Percentiles rank a stretch among this genome's conserved stretches.
These are phyloP conservation scores for Trichoderma sp. DNA, from an alignment of 2,329 filamentous ascomycete species.

Conservation along the genomic window DNA sequence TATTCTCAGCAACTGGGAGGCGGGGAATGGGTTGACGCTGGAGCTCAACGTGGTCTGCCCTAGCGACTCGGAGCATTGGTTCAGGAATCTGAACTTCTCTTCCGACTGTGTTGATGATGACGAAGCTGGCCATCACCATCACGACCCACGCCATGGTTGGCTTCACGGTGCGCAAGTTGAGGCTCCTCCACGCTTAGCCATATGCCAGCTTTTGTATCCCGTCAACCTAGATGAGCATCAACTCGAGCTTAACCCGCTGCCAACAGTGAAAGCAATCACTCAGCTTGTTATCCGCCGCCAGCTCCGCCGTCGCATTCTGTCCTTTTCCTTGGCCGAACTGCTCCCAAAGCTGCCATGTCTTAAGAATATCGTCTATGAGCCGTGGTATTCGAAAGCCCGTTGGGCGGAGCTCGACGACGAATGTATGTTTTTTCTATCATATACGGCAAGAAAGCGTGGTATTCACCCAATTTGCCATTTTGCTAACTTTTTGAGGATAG, in stretches of 20 bases:
- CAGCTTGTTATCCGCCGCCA: conserved; percentile 31
- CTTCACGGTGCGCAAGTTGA: conserved; percentile 32
- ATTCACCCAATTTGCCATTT: not conserved
- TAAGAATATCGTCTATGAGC: conserved; percentile 38
- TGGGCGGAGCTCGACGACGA: conserved; percentile 13
- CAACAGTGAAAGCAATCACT: too few species aligned
- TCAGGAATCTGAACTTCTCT: conserved; percentile 34
- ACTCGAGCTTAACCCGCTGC: conserved; percentile 29
- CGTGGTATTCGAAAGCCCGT: conserved; percentile 35
- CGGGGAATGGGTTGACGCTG: conserved; percentile 33
- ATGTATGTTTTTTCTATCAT: conserved; percentile 32
- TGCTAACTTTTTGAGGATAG: conserved; percentile 26
- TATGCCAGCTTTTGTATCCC: conserved; percentile 33
- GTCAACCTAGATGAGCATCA: conserved; percentile 21
- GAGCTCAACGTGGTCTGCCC: conserved; percentile 40
- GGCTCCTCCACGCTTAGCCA: conserved; percentile 30
- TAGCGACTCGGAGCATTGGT: conserved; percentile 41
- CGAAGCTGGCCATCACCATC: conserved; percentile 1
- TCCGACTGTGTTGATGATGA: conserved; percentile 30
- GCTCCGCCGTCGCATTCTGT: conserved; percentile 34
- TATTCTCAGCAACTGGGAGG: conserved; percentile 37
- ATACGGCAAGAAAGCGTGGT: conserved; percentile 9
- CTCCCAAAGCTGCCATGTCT: conserved; percentile 33
- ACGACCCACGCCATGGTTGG: conserved; percentile 39
- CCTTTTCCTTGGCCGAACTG: conserved; percentile 26